Evolutionary conservation across 805 yeast species (phyloP).

Genomic region (Yamadazyma akitaensis): DNA sequence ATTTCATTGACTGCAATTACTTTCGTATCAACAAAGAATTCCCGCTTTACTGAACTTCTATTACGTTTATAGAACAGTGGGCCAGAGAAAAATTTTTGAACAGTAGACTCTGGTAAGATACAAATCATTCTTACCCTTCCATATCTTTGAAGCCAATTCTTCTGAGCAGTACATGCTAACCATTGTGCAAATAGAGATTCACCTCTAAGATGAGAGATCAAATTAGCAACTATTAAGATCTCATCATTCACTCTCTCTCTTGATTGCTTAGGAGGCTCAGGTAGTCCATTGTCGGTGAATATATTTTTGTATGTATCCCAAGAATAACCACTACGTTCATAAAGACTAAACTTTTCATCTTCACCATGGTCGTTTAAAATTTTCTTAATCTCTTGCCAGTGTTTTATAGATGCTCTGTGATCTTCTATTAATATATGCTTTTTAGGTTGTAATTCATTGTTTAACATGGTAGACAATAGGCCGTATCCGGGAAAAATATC

Average conservation of each 20-base stretch:
- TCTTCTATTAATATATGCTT: conserved; percentile 64
- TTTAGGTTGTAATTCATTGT: conserved; percentile 57
- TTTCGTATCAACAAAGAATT: conserved; percentile 56
- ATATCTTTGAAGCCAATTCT: conserved; percentile 71
- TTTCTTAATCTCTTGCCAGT: conserved; percentile 28
- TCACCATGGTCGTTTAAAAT: conserved; percentile 17
- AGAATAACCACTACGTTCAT: conserved; percentile 53
- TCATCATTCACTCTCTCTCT: conserved; percentile 47
- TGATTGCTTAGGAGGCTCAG: conserved; percentile 27
- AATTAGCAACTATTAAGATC: conserved; percentile 57
- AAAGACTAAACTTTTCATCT: conserved; percentile 26
- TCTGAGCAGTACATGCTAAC: conserved; percentile 61
- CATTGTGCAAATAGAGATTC: conserved; percentile 75
- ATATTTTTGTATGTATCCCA: conserved; percentile 61
- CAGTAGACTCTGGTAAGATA: conserved; percentile 59
- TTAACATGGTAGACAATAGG: conserved; percentile 58
- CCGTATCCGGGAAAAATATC: conserved; percentile 63
- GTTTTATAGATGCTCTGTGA: conserved; percentile 24
- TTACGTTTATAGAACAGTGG: conserved; percentile 52
- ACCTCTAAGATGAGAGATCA: conserved; percentile 49
- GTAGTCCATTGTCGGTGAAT: conserved; percentile 42
- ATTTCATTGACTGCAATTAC: conserved; percentile 47
- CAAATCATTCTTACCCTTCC: conserved; percentile 72
- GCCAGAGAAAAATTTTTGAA: conserved; percentile 52
- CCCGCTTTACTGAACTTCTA: conserved; percentile 62